Percentiles rank a stretch among this genome's conserved stretches.
phyloP scores from a whole-genome alignment of 2,329 filamentous ascomycete species.

The Monosporascus sp. region DNA sequence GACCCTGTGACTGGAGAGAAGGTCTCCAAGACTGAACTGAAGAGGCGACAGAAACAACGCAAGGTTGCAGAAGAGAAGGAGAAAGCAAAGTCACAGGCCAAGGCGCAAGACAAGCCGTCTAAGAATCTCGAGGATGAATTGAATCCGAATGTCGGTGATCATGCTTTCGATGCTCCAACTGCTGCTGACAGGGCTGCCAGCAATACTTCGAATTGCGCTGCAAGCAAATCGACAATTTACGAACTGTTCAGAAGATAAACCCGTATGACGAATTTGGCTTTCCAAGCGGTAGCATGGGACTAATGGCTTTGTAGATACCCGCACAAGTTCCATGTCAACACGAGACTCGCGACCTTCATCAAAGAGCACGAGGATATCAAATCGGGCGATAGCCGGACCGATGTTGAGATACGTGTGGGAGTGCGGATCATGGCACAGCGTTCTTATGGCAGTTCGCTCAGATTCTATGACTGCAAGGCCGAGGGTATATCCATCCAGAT shows the following conservation, averaged over 20 bases:
- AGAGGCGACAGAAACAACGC: slow-evolving; percentile 91
- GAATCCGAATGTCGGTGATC: slow-evolving; percentile 60
- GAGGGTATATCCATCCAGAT: slow-evolving; percentile 72
- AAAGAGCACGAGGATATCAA: slow-evolving; percentile 74
- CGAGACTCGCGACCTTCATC: slow-evolving; percentile 71
- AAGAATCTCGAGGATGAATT: slow-evolving; percentile 63
- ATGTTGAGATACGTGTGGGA: slow-evolving; percentile 59
- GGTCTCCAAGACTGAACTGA: slow-evolving; percentile 80
- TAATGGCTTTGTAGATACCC: slow-evolving; percentile 58
- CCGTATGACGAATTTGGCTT: slow-evolving; percentile 65
- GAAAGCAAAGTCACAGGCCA: slow-evolving; percentile 62
- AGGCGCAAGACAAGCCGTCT: slow-evolving; percentile 47
- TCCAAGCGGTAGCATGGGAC: slow-evolving; percentile 37
- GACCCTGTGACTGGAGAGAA: slow-evolving; percentile 92
- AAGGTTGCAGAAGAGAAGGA: slow-evolving; percentile 84
- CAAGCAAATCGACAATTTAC: slow-evolving; percentile 28
- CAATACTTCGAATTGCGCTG: too few relatives aligned
- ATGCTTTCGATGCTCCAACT: neutral
- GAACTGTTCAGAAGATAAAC: slow-evolving; percentile 47
- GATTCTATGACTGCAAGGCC: slow-evolving; percentile 42
- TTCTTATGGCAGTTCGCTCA: too few relatives aligned
- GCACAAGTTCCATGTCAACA: slow-evolving; percentile 85
- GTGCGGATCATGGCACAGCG: too few relatives aligned
- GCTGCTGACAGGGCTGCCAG: too few relatives aligned
- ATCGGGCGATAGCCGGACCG: slow-evolving; percentile 87